Percentiles rank a stretch among this genome's conserved stretches.
These are phyloP conservation scores for Poterioochromonas sp. DNA, from an alignment of 352 stramenopile species.

Conservation along the genomic window DNA sequence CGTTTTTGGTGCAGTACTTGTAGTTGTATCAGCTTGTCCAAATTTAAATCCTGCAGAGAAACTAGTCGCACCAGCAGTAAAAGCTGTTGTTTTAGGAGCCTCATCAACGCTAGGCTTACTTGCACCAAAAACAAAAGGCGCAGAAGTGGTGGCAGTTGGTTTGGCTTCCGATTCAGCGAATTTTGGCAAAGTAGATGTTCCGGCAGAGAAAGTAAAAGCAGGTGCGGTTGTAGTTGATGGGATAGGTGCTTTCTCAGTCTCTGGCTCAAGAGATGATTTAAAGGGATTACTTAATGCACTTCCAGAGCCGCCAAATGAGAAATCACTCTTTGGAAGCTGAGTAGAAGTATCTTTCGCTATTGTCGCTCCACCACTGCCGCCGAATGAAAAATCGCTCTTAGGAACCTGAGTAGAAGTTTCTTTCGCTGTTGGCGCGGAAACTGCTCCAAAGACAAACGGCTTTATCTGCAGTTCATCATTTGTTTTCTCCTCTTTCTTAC, in stretches of 20 bases:
- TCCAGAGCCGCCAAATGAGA: not conserved
- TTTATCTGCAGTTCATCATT: too few species aligned
- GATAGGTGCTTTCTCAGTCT: not conserved
- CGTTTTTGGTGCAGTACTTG: not conserved
- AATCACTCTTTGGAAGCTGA: not conserved
- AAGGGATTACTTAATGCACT: not conserved
- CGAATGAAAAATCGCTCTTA: not conserved
- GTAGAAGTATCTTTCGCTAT: too few species aligned
- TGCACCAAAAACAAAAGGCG: not conserved
- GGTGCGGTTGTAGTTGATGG: not conserved
- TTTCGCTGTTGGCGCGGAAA: not conserved
- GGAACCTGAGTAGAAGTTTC: not conserved
- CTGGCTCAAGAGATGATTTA: not conserved
- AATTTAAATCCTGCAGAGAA: not conserved
- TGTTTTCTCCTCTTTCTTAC: too few species aligned
- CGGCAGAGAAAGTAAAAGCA: too few species aligned
- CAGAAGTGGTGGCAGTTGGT: not conserved
- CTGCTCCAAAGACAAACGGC: not conserved
- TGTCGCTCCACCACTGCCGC: too few species aligned
- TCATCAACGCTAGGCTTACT: not conserved
- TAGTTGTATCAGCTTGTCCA: not conserved
- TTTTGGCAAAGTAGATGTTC: too few species aligned
- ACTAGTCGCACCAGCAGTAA: not conserved
- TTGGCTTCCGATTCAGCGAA: too few species aligned
- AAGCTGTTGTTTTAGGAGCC: not conserved